Evolutionary conservation across 1,139 yeast species (phyloP).

Genomic region (Magnusiomyces clavatus): DNA sequence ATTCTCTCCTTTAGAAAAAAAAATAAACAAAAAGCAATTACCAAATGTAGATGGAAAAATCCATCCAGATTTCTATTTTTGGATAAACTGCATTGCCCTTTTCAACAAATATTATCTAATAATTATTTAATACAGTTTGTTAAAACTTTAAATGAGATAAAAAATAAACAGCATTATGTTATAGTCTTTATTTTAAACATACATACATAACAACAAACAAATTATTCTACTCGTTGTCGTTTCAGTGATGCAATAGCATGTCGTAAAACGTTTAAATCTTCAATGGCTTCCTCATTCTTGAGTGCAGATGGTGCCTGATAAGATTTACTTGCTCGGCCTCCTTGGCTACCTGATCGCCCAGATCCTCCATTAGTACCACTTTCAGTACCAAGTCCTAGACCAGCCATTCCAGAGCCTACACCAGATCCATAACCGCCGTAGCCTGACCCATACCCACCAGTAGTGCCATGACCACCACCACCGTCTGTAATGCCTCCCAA

Average conservation of each 20-base stretch:
- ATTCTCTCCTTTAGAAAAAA: no score
- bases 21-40: no score
- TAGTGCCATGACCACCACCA: slow-evolving; percentile 11
- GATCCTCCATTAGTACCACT: neutral
- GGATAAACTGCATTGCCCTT: no score
- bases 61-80: no score
- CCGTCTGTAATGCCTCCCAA: slow-evolving; percentile 16
- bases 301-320: slow-evolving; percentile 40
- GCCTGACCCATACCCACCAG: neutral
- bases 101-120: no score
- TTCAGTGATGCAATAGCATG: slow-evolving; percentile 8
- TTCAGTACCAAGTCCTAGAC: neutral
- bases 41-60: no score
- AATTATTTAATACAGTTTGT: no score
- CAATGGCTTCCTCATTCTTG: slow-evolving; percentile 13
- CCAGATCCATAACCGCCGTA: neutral
- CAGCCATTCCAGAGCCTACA: neutral
- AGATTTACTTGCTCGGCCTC: slow-evolving; percentile 13
- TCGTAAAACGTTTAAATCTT: slow-evolving; percentile 10
- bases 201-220: no score
- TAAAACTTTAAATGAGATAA: no score
- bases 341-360: neutral
- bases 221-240: slow-evolving; percentile 6
- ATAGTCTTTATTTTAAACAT: no score
- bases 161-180: no score